These are phyloP conservation scores for Mycosarcoma mackinlayi DNA, from an alignment of 1,284 basidiomycete species.

Conservation along the genomic window DNA sequence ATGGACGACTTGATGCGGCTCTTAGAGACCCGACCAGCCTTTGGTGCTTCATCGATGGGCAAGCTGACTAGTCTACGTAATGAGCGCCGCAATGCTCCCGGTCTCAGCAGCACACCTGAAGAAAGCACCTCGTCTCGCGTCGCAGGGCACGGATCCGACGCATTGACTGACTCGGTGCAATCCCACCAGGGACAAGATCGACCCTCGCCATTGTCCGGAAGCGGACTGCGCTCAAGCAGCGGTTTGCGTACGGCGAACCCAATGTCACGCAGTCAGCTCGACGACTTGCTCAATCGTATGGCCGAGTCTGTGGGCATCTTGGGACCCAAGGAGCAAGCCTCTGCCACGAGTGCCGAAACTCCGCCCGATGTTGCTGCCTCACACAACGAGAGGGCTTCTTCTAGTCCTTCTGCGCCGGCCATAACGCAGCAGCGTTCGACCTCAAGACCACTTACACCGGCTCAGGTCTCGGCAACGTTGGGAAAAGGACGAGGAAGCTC, in stretches of 20 bases:
- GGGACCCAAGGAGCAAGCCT: slow-evolving; percentile 15
- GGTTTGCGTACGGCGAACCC: slow-evolving; percentile 34
- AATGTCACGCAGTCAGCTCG: slow-evolving; percentile 52
- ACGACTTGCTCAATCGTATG: slow-evolving; percentile 59
- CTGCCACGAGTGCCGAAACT: slow-evolving; percentile 16
- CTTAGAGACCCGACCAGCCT: slow-evolving; percentile 44
- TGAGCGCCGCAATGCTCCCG: slow-evolving; percentile 28
- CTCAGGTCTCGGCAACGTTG: slow-evolving; percentile 15
- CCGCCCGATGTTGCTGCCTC: slow-evolving; percentile 10
- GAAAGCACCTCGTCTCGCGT: slow-evolving; percentile 9
- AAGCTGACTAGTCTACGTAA: slow-evolving; percentile 23
- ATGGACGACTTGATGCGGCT: slow-evolving; percentile 55
- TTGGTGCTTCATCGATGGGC: slow-evolving; percentile 32
- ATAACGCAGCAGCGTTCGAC: not conserved
- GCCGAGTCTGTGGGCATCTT: slow-evolving; percentile 46
- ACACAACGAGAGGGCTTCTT: not conserved
- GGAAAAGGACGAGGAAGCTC: slow-evolving; percentile 21
- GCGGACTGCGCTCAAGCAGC: slow-evolving; percentile 18
- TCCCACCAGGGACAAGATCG: slow-evolving; percentile 26
- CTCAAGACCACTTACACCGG: slow-evolving; percentile 9
- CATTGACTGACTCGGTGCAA: slow-evolving; percentile 31
- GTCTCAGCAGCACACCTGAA: slow-evolving; percentile 37
- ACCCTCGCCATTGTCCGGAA: slow-evolving; percentile 25
- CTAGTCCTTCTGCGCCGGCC: not conserved
- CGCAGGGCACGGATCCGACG: slow-evolving; percentile 3